These are phyloP conservation scores for Plantago ovata DNA, from an alignment of 257 asterid genomes.

Conservation along the genomic window DNA sequence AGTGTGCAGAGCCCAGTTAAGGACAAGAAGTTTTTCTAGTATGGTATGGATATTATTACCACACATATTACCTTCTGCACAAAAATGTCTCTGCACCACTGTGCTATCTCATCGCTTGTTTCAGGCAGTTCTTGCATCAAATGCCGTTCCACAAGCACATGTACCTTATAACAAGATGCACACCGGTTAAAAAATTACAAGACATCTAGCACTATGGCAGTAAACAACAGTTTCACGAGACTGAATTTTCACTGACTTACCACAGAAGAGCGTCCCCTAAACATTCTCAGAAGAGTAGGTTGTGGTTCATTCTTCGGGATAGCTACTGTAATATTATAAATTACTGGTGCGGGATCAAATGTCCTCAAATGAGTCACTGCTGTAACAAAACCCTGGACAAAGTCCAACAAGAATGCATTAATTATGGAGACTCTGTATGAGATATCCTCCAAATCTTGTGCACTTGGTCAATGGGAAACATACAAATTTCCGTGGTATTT, in stretches of 20 bases:
- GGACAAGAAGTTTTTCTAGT: constrained; percentile 12
- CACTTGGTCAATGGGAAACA: constrained; percentile 7
- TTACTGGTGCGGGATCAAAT: constrained; percentile 66
- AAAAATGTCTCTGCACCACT: constrained; percentile 84
- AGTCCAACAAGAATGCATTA: constrained; percentile 11
- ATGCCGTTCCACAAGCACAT: constrained; percentile 66
- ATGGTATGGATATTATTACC: background rate
- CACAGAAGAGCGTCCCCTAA: constrained; percentile 69
- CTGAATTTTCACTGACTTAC: constrained; percentile 35
- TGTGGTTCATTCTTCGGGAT: constrained; percentile 68
- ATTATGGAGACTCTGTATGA: constrained; percentile 1
- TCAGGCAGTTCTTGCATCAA: constrained; percentile 70
- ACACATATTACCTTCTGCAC: constrained; percentile 55
- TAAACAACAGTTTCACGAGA: background rate
- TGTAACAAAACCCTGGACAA: constrained; percentile 77
- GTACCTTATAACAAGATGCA: constrained; percentile 46
- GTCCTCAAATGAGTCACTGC: constrained; percentile 65
- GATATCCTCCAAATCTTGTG: constrained; percentile 1
- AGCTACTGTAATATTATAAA: constrained; percentile 66
- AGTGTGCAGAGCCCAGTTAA: background rate
- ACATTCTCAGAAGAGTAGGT: constrained; percentile 68
- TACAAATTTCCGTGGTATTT: background rate
- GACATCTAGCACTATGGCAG: constrained; percentile 4
- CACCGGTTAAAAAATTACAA: background rate
- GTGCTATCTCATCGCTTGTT: constrained; percentile 61